phyloP scores from a whole-genome alignment of 495 filamentous ascomycete species.

The Aspergillus ostianus region DNA sequence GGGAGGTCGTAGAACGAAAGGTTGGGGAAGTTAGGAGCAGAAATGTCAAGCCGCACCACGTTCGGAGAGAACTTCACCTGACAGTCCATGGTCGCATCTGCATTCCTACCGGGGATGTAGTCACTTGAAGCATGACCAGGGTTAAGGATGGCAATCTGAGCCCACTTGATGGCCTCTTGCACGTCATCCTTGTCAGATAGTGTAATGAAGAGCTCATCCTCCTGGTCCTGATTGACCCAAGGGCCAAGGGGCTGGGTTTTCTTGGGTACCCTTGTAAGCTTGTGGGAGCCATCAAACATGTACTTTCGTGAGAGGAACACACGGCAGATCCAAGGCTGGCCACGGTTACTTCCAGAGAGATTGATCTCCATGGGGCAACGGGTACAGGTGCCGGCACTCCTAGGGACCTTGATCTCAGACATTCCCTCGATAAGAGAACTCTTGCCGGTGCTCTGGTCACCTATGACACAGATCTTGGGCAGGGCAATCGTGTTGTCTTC shows the following conservation, averaged over 20 bases:
- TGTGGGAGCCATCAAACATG: conserved; percentile 36
- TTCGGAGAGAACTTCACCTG: conserved; percentile 76
- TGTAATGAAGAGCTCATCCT: conserved; percentile 41
- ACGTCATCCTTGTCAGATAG: conserved; percentile 48
- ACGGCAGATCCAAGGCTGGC: conserved; percentile 57
- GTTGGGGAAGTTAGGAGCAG: conserved; percentile 63
- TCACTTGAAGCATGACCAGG: conserved; percentile 43
- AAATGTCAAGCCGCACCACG: conserved; percentile 69
- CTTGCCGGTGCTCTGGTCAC: conserved; percentile 81
- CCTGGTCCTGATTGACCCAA: conserved; percentile 39
- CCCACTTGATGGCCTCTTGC: conserved; percentile 59
- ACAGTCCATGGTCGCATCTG: conserved; percentile 14
- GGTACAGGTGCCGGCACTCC: conserved; percentile 69
- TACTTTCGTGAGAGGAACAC: conserved; percentile 62
- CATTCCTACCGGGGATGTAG: conserved; percentile 50
- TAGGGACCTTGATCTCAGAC: conserved; percentile 72
- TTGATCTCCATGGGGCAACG: conserved; percentile 76
- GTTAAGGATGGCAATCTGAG: conserved; percentile 72
- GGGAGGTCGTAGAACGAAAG: conserved; percentile 81
- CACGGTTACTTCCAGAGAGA: conserved; percentile 50
- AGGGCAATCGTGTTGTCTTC: conserved; percentile 58
- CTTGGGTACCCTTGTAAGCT: conserved; percentile 20
- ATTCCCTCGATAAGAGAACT: conserved; percentile 78
- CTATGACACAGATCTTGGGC: conserved; percentile 75
- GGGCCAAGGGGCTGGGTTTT: conserved; percentile 40